Evolutionary conservation across 2,329 filamentous ascomycete genomes (phyloP), one percentile per base, ranked within the genome.

Genomic region (Rutstroemia sp.): DNA sequence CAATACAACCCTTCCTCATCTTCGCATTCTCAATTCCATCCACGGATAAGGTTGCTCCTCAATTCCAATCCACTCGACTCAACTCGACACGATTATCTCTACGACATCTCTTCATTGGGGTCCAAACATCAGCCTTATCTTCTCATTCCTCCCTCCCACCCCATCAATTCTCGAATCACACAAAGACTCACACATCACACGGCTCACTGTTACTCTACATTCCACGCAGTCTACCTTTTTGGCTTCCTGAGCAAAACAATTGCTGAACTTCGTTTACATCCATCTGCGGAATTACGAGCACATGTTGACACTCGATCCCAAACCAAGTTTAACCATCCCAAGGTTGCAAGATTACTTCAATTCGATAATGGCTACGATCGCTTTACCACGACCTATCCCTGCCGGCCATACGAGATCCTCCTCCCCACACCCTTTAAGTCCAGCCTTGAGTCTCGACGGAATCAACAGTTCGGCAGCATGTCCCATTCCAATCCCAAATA

Each of bases 401-500:
- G 23, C 64, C 12, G 59, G 58, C 1, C 65, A 66, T 42, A 61
- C 63, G 19, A 63, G 62, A 57, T 61, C 66, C 18, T 70, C 81
- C 46, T 77, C 80, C 37, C 75, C 75, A 34, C 73, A 80, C 34
- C 74, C 79, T 38, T 72, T 86, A 57, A 79, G 75, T 41, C 73
- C 80, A 37, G 74, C 79, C 37, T 72, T 86, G 58, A 79, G 75
- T 41, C 74, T 87, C 62, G 68, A 70, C 49, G 62, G 47, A 18
- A 65, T 69, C 57, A 85, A 83, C 68, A 78, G 79, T 14, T 76
- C 78, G 6, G 69, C 77, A 51, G 73, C 78, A 64, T 79, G 77
- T 48, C 77, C 79, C 6, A 80, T 82, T 18, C 75, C 87, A 6
- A 77, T 94, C 23, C 90, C 91, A 9, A 96, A 95, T 74, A 95